Percentiles rank a stretch among this genome's conserved stretches.
Evolutionary conservation across 345 rosid species (phyloP).

Genomic region (Camelina hispida): DNA sequence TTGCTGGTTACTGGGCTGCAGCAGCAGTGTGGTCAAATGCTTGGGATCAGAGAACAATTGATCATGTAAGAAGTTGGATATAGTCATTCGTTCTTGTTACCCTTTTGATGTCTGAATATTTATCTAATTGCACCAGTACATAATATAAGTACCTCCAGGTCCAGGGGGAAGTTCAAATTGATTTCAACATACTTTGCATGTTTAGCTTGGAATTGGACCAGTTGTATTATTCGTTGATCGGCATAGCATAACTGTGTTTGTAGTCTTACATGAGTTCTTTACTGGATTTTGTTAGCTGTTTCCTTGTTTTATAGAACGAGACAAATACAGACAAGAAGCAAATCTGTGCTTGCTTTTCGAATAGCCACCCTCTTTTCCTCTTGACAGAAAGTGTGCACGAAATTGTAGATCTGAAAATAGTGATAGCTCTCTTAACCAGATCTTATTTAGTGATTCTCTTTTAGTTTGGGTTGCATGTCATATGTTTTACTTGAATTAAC

Average conservation of each 20-base stretch:
- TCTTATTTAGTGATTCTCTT: slow-evolving; percentile 4
- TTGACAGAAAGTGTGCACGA: neutral
- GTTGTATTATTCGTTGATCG: slow-evolving; percentile 2
- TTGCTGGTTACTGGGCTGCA: slow-evolving; percentile 92
- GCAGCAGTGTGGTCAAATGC: slow-evolving; percentile 91
- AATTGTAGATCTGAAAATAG: slow-evolving; percentile 19
- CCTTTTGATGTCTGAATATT: slow-evolving; percentile 11
- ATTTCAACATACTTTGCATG: slow-evolving; percentile 27
- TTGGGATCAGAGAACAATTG: slow-evolving; percentile 94
- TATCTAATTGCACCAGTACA: slow-evolving; percentile 33
- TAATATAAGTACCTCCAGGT: slow-evolving; percentile 22
- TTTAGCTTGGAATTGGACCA: slow-evolving; percentile 20
- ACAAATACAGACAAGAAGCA: slow-evolving; percentile 17
- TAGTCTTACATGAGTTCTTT: slow-evolving; percentile 2
- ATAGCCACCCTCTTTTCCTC: neutral
- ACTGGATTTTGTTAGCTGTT: slow-evolving; percentile 3
- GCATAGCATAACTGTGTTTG: slow-evolving; percentile 12
- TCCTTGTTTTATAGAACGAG: slow-evolving; percentile 15
- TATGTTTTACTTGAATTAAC: slow-evolving; percentile 15
- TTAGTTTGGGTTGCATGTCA: slow-evolving; percentile 29
- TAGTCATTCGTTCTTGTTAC: slow-evolving; percentile 6
- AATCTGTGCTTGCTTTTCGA: slow-evolving; percentile 22
- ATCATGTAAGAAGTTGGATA: slow-evolving; percentile 68
- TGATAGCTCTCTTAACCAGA: slow-evolving; percentile 9
- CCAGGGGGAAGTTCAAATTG: slow-evolving; percentile 18